Evolutionary conservation across 108 stramenopile species (phyloP), one percentile per base, ranked within the genome.

Genomic region (Mediolabrus comicus): DNA sequence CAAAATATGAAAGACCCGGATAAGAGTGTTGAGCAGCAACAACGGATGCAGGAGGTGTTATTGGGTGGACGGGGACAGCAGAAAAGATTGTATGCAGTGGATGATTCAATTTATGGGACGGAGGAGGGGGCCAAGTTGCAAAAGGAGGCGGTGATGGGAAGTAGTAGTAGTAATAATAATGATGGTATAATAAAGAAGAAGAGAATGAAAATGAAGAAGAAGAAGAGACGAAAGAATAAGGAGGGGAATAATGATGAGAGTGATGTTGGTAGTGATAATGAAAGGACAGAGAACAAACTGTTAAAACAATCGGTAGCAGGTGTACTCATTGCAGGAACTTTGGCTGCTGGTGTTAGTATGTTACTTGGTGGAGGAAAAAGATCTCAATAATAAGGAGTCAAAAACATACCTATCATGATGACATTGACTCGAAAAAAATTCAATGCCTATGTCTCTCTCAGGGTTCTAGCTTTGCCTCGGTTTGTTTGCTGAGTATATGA

Each of bases 41-140:
- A 75, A 46, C 53, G 53, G 54, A 74, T 84, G 77, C 62, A 77
- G 22, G 64, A 82, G 39, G 53, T 84, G 14, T 67, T 84, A 13
- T 36, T 61, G 34, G 84, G 77, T 31, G 84, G 84, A 16, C 71
- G 59, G 46, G 84, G 84, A n/a, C 43, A 67, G 8, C 62, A 70
- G 29, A 84, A 84, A 32, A 24, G 81, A 51, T 32, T 75, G 36
- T 68, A 84, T 63, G 64, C 84, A 2, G 81, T 84, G 16, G 79
- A 84, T 62, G 62, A 82, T 31, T 57, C 14, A 31, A 49, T 72
- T 27, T 82, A 84, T 53, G 80, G 80, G 38, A 84, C 80, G 0
- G 73, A 84, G 52, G 81, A 84, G 57, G 81, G 81, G 19, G 75
- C 68, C 27, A 81, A 67, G 49, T 65, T 75, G 67, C 64, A 55